phyloP scores from a whole-genome alignment of 2,329 filamentous ascomycete genomes.

The Coniochaeta prunicola region DNA sequence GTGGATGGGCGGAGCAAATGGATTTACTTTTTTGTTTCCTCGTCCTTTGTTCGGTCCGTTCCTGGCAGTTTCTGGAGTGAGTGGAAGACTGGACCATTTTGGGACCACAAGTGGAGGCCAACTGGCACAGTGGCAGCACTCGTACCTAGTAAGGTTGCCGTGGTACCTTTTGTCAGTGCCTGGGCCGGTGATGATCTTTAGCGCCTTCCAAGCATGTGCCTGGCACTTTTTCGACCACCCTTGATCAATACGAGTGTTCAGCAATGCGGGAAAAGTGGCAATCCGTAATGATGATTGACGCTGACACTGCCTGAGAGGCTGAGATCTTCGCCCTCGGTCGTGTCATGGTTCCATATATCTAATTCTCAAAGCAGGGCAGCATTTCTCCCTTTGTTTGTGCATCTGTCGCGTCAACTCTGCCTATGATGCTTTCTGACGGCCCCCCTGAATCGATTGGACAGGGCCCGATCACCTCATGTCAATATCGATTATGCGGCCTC shows the following conservation, averaged over 20 bases:
- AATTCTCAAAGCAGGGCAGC: background rate
- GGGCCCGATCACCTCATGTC: background rate
- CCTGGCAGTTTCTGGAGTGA: no score
- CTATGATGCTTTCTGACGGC: background rate
- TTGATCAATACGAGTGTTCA: background rate
- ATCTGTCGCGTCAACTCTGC: background rate
- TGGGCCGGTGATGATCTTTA: background rate
- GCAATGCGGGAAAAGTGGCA: background rate
- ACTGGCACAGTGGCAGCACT: background rate
- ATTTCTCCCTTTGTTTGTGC: background rate
- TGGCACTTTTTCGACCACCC: background rate
- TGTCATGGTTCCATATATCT: background rate
- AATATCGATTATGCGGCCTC: background rate
- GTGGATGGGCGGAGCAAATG: background rate
- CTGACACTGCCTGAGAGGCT: background rate
- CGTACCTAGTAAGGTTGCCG: background rate
- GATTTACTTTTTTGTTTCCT: background rate
- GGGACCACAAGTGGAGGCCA: background rate
- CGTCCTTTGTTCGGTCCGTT: conserved; percentile 1
- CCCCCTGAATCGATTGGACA: background rate
- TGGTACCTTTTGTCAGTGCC: background rate
- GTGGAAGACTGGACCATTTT: no score
- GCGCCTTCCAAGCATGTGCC: background rate
- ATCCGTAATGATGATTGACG: background rate
- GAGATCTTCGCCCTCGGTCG: background rate